A percentile compares a stretch with the other conserved stretches of the same genome.
These are phyloP conservation scores for Moesziomyces antarcticus DNA, from an alignment of 1,284 basidiomycete genomes.

Conservation along the genomic window DNA sequence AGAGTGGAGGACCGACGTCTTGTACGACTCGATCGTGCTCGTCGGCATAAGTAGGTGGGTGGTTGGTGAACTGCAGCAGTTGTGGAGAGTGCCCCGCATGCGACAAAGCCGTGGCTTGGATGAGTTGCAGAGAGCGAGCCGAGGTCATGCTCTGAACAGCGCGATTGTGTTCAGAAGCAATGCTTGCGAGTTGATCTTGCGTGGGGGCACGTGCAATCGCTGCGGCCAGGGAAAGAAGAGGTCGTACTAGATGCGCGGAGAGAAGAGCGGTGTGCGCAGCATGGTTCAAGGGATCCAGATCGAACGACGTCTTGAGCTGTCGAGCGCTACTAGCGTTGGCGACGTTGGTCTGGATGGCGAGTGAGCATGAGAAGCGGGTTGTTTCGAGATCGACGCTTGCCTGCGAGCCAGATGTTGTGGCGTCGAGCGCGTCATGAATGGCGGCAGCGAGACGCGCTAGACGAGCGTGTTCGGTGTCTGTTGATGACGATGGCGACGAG, in stretches of 20 bases:
- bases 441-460: background rate
- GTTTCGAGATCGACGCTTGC: constrained; percentile 12
- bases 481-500: background rate
- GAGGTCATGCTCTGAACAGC: constrained; percentile 1
- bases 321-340: background rate
- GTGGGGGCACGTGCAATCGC: background rate
- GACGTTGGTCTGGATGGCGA: constrained; percentile 20
- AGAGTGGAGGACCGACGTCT: too few relatives aligned
- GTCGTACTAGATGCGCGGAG: background rate
- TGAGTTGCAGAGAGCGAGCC: constrained; percentile 17
- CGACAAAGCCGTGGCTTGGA: constrained; percentile 5
- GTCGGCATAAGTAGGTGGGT: too few relatives aligned
- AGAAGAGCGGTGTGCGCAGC: constrained; percentile 11
- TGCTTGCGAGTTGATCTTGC: background rate
- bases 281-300: constrained; percentile 33
- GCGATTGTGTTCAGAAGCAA: background rate
- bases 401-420: background rate
- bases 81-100: constrained; percentile 1
- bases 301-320: constrained; percentile 29
- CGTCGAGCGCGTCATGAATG: constrained; percentile 17
- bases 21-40: background rate
- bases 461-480: background rate
- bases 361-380: constrained; percentile 25
- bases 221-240: background rate
- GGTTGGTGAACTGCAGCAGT: constrained; percentile 9